Percentiles rank a stretch among this genome's conserved stretches.
Conservation (phyloP, 176 grass and related monocot species). For the Ananas comosus region DNA sequence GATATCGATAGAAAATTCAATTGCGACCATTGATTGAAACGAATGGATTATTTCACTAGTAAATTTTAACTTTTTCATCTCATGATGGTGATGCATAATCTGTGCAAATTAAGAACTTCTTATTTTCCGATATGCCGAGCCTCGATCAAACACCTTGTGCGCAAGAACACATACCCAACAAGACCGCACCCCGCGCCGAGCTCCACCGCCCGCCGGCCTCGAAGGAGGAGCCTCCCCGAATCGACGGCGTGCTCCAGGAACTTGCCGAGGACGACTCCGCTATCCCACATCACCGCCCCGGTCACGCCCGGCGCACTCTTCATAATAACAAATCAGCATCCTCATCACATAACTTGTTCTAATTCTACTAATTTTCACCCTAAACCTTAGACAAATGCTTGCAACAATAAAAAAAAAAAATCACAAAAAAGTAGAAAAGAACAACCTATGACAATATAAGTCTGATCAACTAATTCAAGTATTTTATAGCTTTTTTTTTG, state of each 20-base stretch:
- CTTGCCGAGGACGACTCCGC: constrained; percentile 73
- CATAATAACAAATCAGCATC: neutral
- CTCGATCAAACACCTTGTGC: neutral
- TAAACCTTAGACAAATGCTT: no score
- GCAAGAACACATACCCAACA: constrained; percentile 32
- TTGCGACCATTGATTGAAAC: no score
- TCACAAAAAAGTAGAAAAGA: no score
- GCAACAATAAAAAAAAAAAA: no score
- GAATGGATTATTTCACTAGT: no score
- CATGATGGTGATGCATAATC: no score
- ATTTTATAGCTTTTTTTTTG: no score
- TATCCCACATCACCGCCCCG: constrained; percentile 90
- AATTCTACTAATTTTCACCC: no score
- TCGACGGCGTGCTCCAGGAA: constrained; percentile 84
- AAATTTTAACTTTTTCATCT: no score
- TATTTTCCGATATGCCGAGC: neutral
- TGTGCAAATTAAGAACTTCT: neutral
- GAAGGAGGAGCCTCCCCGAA: constrained; percentile 22
- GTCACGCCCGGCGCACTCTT: constrained; percentile 55
- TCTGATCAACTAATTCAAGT: no score
- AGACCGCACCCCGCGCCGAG: constrained; percentile 76
- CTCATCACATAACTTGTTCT: neutral
- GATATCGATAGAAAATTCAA: no score
- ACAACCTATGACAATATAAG: no score
- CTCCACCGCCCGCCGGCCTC: constrained; percentile 39